A percentile compares a stretch with the other conserved stretches of the same genome.
phyloP scores from a whole-genome alignment of 441 rosid species.

The Erodium trifolium region DNA sequence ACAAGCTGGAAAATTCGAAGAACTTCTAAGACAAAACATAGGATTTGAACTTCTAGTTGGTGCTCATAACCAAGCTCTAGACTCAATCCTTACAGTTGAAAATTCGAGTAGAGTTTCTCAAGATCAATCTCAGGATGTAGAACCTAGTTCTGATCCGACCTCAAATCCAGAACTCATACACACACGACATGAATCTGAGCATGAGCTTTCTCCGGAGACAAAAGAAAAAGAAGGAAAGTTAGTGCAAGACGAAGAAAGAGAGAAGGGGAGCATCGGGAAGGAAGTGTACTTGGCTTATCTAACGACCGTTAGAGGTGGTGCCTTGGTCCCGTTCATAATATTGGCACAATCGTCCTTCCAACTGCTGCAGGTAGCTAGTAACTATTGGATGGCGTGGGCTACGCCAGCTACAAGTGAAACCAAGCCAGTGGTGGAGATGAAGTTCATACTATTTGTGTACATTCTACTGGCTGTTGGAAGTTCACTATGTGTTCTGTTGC shows the following conservation, averaged over 20 bases:
- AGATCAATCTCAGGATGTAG: conserved; percentile 31
- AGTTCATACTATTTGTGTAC: conserved; percentile 56
- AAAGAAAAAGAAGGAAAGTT: conserved; percentile 58
- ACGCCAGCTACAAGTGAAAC: conserved; percentile 60
- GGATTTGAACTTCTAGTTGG: conserved; percentile 91
- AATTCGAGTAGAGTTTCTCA: conserved; percentile 44
- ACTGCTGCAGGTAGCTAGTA: conserved; percentile 73
- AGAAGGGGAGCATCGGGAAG: conserved; percentile 87
- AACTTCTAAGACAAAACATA: conserved; percentile 63
- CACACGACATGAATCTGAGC: conserved; percentile 42
- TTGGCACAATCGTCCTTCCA: conserved; percentile 89
- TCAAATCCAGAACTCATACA: conserved; percentile 31
- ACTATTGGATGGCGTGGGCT: conserved; percentile 99
- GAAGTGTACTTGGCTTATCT: conserved; percentile 82
- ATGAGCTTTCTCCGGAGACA: conserved; percentile 45
- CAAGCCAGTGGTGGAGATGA: conserved; percentile 45
- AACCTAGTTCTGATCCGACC: conserved; percentile 31
- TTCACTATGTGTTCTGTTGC: conserved; percentile 60
- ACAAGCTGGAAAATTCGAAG: conserved; percentile 77
- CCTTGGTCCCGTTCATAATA: conserved; percentile 65
- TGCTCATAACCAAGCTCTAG: conserved; percentile 79
- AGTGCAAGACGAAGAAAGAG: conserved; percentile 92
- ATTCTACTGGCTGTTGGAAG: conserved; percentile 61
- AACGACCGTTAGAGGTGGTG: conserved; percentile 68
- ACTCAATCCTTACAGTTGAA: conserved; percentile 55